A percentile compares a stretch with the other conserved stretches of the same genome.
These are phyloP conservation scores for Pachysandra terminalis DNA, from an alignment of 164 flowering plant genomes.

Conservation along the genomic window DNA sequence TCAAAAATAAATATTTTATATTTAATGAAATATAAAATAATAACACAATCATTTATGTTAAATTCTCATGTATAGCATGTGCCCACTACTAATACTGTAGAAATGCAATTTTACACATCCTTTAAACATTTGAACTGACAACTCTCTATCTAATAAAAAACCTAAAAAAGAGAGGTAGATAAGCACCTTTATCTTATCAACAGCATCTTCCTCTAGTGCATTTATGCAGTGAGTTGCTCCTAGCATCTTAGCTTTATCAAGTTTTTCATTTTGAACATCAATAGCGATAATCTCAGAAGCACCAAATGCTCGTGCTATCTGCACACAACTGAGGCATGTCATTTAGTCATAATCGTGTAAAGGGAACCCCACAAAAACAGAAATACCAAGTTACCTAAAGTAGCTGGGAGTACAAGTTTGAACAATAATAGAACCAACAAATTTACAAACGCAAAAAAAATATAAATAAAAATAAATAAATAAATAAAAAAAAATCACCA, in stretches of 20 bases:
- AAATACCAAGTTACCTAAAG: background rate
- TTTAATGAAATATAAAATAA: too few species aligned
- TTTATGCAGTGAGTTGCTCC: constrained; percentile 93
- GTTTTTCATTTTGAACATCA: constrained; percentile 89
- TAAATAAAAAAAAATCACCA: background rate
- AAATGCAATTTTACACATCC: too few species aligned
- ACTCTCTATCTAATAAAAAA: background rate
- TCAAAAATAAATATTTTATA: too few species aligned
- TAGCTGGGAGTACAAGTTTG: background rate
- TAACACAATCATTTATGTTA: too few species aligned
- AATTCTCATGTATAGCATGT: too few species aligned
- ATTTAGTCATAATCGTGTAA: constrained; percentile 18
- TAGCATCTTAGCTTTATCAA: constrained; percentile 65
- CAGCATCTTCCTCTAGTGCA: constrained; percentile 70
- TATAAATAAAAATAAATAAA: background rate
- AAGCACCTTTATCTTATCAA: constrained; percentile 68
- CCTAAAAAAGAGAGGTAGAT: constrained; percentile 1
- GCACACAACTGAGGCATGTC: constrained; percentile 78
- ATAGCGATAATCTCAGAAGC: constrained; percentile 94
- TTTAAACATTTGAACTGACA: background rate
- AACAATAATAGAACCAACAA: background rate
- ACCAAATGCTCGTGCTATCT: constrained; percentile 97
- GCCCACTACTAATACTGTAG: too few species aligned
- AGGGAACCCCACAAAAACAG: background rate
- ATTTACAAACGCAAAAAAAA: background rate